Evolutionary conservation across 2,329 filamentous ascomycete genomes (phyloP).

Genomic region (Penicillium aurantiogriseum): DNA sequence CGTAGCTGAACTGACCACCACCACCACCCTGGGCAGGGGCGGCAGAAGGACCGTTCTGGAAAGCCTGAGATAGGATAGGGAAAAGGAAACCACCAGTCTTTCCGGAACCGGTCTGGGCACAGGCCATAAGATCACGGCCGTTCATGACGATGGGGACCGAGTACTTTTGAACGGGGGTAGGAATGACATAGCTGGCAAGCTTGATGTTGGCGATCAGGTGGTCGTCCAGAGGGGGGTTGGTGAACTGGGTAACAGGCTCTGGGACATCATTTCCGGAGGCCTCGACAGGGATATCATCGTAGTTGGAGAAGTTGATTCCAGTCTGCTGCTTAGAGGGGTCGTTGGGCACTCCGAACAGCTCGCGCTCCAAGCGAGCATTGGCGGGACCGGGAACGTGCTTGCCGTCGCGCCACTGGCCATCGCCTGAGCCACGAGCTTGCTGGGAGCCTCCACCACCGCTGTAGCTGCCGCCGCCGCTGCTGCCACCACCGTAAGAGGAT

Average conservation of each 20-base stretch:
- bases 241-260: conserved; percentile 86
- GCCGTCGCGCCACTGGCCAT: conserved; percentile 94
- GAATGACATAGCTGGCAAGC: conserved; percentile 89
- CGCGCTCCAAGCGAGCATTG: conserved; percentile 88
- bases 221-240: conserved; percentile 90
- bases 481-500: conserved; percentile 40
- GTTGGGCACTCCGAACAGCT: conserved; percentile 87
- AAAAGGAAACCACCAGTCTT: conserved; percentile 99
- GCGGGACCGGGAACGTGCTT: conserved; percentile 89
- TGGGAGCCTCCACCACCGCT: conserved; percentile 38
- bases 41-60: conserved; percentile 78
- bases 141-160: conserved; percentile 98
- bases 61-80: conserved; percentile 97
- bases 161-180: conserved; percentile 98
- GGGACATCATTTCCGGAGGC: conserved; percentile 92
- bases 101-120: conserved; percentile 98
- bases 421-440: conserved; percentile 74
- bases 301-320: conserved; percentile 99
- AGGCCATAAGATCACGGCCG: conserved; percentile 98
- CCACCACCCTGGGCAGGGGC: conserved; percentile 56
- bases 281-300: conserved; percentile 98
- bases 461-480: conserved; percentile 53
- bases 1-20: conserved; percentile 63
- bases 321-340: conserved; percentile 94
- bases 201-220: conserved; percentile 92